Conservation (phyloP, 257 asterid species). For the Paulownia fortunei region DNA sequence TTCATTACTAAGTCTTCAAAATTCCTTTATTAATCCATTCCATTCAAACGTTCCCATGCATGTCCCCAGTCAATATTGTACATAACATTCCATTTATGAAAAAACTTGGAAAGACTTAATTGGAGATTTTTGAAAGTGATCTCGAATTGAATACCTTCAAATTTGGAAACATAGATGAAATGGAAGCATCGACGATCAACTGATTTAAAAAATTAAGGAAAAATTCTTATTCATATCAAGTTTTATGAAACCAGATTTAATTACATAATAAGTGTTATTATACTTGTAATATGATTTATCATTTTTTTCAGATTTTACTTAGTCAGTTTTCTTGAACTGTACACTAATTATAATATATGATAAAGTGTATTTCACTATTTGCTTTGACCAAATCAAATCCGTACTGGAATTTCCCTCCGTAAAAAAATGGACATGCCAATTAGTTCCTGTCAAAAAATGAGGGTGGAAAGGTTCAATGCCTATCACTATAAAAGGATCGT, state of each 20-base stretch:
- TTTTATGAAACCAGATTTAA: no score
- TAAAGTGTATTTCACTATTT: no score
- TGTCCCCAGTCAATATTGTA: neutral
- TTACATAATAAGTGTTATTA: no score
- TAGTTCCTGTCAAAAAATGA: constrained; percentile 17
- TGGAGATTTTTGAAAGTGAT: neutral
- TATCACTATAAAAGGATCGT: neutral
- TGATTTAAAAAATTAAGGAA: neutral
- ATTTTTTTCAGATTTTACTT: no score
- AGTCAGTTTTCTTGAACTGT: no score
- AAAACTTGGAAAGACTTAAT: neutral
- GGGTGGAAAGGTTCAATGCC: neutral
- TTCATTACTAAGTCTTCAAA: neutral
- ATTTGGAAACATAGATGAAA: neutral
- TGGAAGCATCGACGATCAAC: neutral
- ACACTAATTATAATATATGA: no score
- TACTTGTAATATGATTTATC: no score
- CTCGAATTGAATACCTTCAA: neutral
- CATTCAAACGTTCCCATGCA: neutral
- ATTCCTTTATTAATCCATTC: neutral
- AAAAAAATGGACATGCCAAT: neutral
- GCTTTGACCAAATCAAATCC: no score
- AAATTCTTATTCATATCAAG: no score
- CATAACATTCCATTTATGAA: neutral
- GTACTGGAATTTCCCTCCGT: neutral